Evolutionary conservation across 805 yeast species (phyloP).

Genomic region (Kluyveromyces wickerhamii): DNA sequence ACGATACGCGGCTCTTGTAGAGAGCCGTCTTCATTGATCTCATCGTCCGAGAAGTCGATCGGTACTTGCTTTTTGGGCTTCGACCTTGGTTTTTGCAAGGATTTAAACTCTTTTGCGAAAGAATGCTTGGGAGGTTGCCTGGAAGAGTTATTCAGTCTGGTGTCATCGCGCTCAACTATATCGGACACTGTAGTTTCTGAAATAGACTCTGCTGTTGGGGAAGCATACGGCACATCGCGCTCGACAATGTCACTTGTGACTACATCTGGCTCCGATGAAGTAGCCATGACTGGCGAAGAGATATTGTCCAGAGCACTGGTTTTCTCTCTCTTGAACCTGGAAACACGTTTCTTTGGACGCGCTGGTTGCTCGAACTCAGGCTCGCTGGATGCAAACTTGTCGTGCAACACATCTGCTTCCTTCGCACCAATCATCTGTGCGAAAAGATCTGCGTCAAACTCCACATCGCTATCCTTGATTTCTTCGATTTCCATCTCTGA

Average conservation of each 20-base stretch:
- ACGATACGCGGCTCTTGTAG: too few relatives aligned
- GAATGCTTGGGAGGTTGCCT: not conserved
- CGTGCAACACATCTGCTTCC: slow-evolving; percentile 25
- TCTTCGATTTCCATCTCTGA: slow-evolving; percentile 1
- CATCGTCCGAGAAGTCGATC: slow-evolving; percentile 4
- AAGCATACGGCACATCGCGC: too few relatives aligned
- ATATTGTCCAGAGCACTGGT: not conserved
- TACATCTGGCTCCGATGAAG: too few relatives aligned
- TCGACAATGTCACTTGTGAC: too few relatives aligned
- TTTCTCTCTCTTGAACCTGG: slow-evolving; percentile 27
- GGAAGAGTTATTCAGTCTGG: not conserved
- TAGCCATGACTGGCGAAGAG: too few relatives aligned
- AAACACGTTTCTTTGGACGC: slow-evolving; percentile 13
- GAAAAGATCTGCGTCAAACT: slow-evolving; percentile 27
- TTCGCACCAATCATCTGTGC: slow-evolving; percentile 27
- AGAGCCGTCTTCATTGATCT: slow-evolving; percentile 4
- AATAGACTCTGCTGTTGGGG: not conserved
- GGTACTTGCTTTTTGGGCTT: not conserved
- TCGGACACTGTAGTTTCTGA: slow-evolving; percentile 2
- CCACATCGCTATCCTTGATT: slow-evolving; percentile 9
- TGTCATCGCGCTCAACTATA: slow-evolving; percentile 7
- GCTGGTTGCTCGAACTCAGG: slow-evolving; percentile 5
- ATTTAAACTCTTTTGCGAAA: slow-evolving; percentile 6
- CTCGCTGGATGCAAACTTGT: slow-evolving; percentile 14
- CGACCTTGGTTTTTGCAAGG: slow-evolving; percentile 7